Percentiles rank a stretch among this genome's conserved stretches.
These are phyloP conservation scores for Furcasterigmium sp. DNA, from an alignment of 2,329 filamentous ascomycete species.

Conservation along the genomic window DNA sequence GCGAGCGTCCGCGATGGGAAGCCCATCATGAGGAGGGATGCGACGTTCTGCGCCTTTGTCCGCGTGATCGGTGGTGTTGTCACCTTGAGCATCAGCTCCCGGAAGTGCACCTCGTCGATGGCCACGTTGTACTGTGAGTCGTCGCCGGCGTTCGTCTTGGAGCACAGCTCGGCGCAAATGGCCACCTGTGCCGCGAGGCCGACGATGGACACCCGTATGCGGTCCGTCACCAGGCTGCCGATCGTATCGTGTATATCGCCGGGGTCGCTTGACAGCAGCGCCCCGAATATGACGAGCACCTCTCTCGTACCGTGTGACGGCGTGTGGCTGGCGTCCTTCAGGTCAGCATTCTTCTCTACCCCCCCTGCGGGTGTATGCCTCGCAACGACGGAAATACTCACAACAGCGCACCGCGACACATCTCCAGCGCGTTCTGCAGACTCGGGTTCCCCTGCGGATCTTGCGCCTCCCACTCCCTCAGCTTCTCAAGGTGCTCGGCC, in stretches of 20 bases:
- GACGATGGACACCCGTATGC: constrained; percentile 82
- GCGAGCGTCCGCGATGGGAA: constrained; percentile 86
- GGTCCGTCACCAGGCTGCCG: constrained; percentile 68
- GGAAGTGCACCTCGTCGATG: constrained; percentile 70
- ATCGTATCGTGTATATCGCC: constrained; percentile 95
- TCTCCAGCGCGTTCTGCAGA: constrained; percentile 91
- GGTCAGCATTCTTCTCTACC: constrained; percentile 8
- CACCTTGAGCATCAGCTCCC: constrained; percentile 79
- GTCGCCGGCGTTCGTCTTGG: constrained; percentile 80
- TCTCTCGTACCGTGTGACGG: constrained; percentile 92
- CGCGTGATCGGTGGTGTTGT: constrained; percentile 87
- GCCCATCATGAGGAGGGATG: constrained; percentile 89
- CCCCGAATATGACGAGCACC: constrained; percentile 86
- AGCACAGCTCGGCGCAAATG: constrained; percentile 84
- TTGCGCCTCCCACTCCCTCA: constrained; percentile 60
- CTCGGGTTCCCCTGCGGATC: constrained; percentile 72
- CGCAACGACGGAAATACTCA: constrained; percentile 31
- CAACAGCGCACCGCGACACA: constrained; percentile 89
- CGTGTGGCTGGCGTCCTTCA: constrained; percentile 59
- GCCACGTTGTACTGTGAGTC: constrained; percentile 74
- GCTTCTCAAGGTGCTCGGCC: constrained; percentile 74
- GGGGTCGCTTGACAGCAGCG: constrained; percentile 83
- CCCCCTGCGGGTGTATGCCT: too few relatives aligned
- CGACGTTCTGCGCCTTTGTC: constrained; percentile 50
- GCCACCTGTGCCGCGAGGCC: constrained; percentile 88